Percentiles rank a stretch among this genome's conserved stretches.
Conservation (phyloP, 805 yeast species). For the Ogataea paradorogensis region DNA sequence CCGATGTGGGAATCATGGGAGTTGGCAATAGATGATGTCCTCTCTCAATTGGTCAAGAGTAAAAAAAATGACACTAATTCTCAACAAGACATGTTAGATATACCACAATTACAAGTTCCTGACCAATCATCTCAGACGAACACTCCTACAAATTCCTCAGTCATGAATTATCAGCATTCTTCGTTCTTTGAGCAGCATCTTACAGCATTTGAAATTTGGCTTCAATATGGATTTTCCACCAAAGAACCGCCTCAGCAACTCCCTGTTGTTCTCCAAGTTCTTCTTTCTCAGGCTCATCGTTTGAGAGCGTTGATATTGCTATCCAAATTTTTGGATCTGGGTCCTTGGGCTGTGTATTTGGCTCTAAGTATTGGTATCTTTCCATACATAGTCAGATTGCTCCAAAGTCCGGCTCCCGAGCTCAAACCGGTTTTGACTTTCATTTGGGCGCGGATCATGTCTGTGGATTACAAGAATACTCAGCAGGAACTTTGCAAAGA, state of each 20-base stretch:
- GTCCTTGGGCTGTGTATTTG: slow-evolving; percentile 96
- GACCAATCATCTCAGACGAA: slow-evolving; percentile 16
- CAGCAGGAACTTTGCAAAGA: slow-evolving; percentile 92
- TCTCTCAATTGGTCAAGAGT: slow-evolving; percentile 60
- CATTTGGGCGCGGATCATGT: slow-evolving; percentile 97
- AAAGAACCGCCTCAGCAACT: slow-evolving; percentile 91
- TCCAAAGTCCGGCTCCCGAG: slow-evolving; percentile 95
- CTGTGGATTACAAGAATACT: slow-evolving; percentile 85
- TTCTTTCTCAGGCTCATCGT: slow-evolving; percentile 91
- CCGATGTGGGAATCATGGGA: slow-evolving; percentile 99
- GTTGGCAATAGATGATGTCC: slow-evolving; percentile 89
- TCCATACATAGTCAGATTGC: slow-evolving; percentile 84
- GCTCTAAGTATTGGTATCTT: slow-evolving; percentile 93
- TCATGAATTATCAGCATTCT: slow-evolving; percentile 73
- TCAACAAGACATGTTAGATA: slow-evolving; percentile 26
- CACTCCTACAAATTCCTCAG: slow-evolving; percentile 16
- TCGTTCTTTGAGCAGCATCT: slow-evolving; percentile 94
- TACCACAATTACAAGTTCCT: slow-evolving; percentile 31
- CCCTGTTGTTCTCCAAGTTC: slow-evolving; percentile 89
- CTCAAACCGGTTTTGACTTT: slow-evolving; percentile 90
- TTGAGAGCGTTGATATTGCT: slow-evolving; percentile 81
- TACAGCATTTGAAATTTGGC: slow-evolving; percentile 96
- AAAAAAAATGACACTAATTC: slow-evolving; percentile 25
- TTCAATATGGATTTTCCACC: slow-evolving; percentile 81
- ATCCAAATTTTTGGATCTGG: slow-evolving; percentile 84